Evolutionary conservation across 2,329 filamentous ascomycete genomes (phyloP).

Genomic region (Canariomyces notabilis): DNA sequence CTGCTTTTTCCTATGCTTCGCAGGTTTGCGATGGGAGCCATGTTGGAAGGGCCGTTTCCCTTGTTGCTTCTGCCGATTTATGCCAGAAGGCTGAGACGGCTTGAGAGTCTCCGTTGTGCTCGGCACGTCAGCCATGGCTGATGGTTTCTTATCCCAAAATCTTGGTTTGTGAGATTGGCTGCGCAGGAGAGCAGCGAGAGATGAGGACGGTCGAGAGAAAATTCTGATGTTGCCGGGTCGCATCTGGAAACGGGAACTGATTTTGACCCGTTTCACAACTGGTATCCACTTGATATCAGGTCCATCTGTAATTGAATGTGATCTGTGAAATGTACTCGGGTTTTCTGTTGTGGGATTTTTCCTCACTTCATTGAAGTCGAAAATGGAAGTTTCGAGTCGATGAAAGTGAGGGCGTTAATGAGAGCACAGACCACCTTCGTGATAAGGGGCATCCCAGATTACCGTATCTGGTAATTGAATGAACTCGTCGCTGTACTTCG

Average conservation of each 20-base stretch:
- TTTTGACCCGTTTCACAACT: background rate
- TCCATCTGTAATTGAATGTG: slow-evolving; percentile 1
- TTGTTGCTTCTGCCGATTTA: slow-evolving; percentile 10
- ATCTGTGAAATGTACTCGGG: background rate
- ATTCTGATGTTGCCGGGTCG: slow-evolving; percentile 11
- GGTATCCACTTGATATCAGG: background rate
- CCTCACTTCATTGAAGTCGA: too few species aligned
- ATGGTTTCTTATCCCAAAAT: background rate
- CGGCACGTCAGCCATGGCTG: slow-evolving; percentile 11
- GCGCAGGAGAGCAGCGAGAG: slow-evolving; percentile 1
- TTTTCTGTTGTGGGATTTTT: too few species aligned
- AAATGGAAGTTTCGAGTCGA: slow-evolving; percentile 1
- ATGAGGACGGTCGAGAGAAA: slow-evolving; percentile 7
- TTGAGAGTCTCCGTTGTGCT: slow-evolving; percentile 3
- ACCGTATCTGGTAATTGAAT: too few species aligned
- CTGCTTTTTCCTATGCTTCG: slow-evolving; percentile 52
- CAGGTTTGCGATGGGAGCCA: slow-evolving; percentile 17
- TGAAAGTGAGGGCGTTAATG: background rate
- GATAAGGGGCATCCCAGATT: too few species aligned
- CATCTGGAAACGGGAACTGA: slow-evolving; percentile 3
- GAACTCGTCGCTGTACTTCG: too few species aligned
- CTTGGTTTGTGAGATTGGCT: slow-evolving; percentile 5
- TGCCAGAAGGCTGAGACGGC: slow-evolving; percentile 1
- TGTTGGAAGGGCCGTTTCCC: slow-evolving; percentile 21
- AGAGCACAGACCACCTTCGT: slow-evolving; percentile 14